These are phyloP conservation scores for Coemansia sp. DNA, from an alignment of 192 early-diverging fungal species.

Conservation along the genomic window DNA sequence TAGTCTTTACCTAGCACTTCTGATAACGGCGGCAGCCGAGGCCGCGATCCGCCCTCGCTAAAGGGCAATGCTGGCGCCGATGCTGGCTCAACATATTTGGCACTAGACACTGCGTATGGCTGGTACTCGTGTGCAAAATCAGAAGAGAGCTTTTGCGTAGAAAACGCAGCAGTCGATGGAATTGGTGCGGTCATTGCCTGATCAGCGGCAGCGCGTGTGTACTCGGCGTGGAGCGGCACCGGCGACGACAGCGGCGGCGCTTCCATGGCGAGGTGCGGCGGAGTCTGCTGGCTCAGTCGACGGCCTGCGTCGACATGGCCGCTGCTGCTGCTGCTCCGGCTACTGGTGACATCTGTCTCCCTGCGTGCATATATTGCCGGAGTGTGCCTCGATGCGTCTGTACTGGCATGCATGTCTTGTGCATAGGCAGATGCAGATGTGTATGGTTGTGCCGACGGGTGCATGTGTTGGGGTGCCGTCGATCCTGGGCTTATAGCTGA, in stretches of 20 bases:
- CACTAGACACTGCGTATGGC: background rate
- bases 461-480: conserved; percentile 52
- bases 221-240: background rate
- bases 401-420: conserved; percentile 26
- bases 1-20: conserved; percentile 51
- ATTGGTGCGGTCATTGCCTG: conserved; percentile 32
- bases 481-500: conserved; percentile 28
- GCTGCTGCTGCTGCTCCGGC: conserved; percentile 22
- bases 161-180: conserved; percentile 20
- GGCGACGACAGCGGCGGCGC: conserved; percentile 20
- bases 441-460: conserved; percentile 43
- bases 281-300: conserved; percentile 10
- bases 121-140: conserved; percentile 1
- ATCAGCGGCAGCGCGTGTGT: conserved; percentile 1
- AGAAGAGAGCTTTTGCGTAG: background rate
- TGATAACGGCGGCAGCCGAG: conserved; percentile 43
- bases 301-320: background rate
- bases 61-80: conserved; percentile 31
- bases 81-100: background rate
- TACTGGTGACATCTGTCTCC: conserved; percentile 25
- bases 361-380: conserved; percentile 52
- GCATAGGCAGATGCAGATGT: conserved; percentile 33
- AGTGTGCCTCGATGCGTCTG: conserved; percentile 21
- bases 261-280: conserved; percentile 6
- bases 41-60: conserved; percentile 35